A percentile compares a stretch with the other conserved stretches of the same genome.
Evolutionary conservation across 2,329 filamentous ascomycete species (phyloP).

Genomic region (Trematosphaeria pertusa): DNA sequence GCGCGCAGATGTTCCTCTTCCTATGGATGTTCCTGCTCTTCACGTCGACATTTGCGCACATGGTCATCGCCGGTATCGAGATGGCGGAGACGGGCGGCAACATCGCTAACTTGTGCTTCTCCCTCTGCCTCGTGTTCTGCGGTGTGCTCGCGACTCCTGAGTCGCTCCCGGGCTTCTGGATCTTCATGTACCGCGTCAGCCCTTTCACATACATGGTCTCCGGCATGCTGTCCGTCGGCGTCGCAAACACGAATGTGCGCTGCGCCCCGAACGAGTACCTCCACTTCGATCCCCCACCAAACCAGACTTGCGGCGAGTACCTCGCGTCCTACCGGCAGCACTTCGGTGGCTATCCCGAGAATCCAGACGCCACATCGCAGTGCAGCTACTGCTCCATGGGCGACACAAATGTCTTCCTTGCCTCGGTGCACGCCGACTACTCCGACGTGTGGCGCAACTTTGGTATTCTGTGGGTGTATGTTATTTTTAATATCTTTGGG

Average conservation of each 20-base stretch:
- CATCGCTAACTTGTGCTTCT: constrained; percentile 77
- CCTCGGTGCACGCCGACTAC: constrained; percentile 51
- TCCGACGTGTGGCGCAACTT: constrained; percentile 61
- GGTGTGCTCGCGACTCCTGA: constrained; percentile 71
- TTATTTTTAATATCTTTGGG: constrained; percentile 59
- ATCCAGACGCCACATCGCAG: constrained; percentile 39
- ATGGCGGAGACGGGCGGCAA: constrained; percentile 78
- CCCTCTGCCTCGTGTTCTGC: constrained; percentile 76
- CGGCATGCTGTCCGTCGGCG: constrained; percentile 72
- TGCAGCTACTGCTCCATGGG: constrained; percentile 53
- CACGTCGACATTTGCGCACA: constrained; percentile 79
- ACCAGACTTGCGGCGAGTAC: constrained; percentile 51
- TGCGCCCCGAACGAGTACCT: constrained; percentile 76
- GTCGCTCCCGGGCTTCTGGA: constrained; percentile 76
- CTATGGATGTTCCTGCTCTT: constrained; percentile 79
- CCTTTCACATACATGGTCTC: constrained; percentile 83
- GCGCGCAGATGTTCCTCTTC: constrained; percentile 80
- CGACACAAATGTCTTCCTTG: constrained; percentile 54
- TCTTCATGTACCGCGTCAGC: constrained; percentile 82
- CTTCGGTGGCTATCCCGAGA: constrained; percentile 46
- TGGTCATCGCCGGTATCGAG: constrained; percentile 78
- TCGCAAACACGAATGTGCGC: constrained; percentile 69
- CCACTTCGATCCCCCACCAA: constrained; percentile 66
- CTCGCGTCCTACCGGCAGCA: constrained; percentile 40
- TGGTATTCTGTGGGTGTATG: constrained; percentile 61